Percentiles rank a stretch among this genome's conserved stretches.
phyloP scores from a whole-genome alignment of 1,139 yeast genomes.

The Spathaspora jeffriesii region DNA sequence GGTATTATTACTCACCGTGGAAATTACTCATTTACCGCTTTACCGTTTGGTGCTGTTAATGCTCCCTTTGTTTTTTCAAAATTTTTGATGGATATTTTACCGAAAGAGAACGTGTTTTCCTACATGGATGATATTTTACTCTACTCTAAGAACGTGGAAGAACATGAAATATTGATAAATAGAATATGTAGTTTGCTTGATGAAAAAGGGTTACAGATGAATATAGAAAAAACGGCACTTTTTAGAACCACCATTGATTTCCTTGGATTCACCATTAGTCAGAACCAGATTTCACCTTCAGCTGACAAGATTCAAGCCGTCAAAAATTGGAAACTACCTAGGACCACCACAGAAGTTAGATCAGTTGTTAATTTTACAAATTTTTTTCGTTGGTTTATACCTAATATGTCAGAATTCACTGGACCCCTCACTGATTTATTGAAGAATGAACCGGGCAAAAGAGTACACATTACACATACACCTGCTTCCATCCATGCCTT shows the following conservation, averaged over 20 bases:
- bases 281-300: neutral
- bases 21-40: too few relatives aligned
- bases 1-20: too few relatives aligned
- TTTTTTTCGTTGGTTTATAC: neutral
- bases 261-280: neutral
- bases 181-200: neutral
- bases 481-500: neutral
- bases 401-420: neutral
- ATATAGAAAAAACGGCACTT: neutral
- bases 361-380: neutral
- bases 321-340: neutral
- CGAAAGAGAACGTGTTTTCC: too few relatives aligned
- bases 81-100: too few relatives aligned
- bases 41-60: too few relatives aligned
- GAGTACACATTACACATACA: neutral
- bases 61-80: too few relatives aligned
- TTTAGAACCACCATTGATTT: neutral
- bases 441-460: neutral
- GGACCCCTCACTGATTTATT: constrained; percentile 1
- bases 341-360: neutral
- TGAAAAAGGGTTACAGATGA: neutral
- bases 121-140: too few relatives aligned
- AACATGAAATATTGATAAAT: too few relatives aligned
- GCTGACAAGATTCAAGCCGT: neutral
- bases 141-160: too few relatives aligned